Base-by-base conservation (phyloP, 768 basidiomycete species). In the Dioszegia hungarica region DNA sequence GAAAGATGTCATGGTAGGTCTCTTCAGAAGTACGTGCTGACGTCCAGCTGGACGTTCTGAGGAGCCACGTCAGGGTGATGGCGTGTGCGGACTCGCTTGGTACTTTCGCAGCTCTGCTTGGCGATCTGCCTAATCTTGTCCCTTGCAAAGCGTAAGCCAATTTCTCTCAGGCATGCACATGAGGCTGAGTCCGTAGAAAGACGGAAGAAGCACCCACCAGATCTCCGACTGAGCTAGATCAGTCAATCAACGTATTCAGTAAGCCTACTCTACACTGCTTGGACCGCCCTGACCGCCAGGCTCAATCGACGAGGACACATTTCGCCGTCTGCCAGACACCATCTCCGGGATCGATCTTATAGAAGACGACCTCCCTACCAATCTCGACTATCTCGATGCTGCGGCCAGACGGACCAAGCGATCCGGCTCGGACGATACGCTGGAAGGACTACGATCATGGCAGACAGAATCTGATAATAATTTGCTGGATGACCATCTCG, bases 301-400 rank as follows among this genome's bases (percentile, higher is more conserved):
- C 36, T 77, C 74, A 24, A 78, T 95, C 33, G 91, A 94, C 53
- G 86, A 91, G 55, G 76, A 86, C 33, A 89, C 91, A 1, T 95
- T 94, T 78, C 82, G 79, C 47, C 79, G 78, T 39, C 70, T 85
- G 6, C 90, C 90, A 1, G 86, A 90, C 62, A 79, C 94, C 38
- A 86, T 87, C 20, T 82, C 84, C 10, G 82, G 85, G 9, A 85
- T 89, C 14, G 94, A 97, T 75, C 85, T 95, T 84, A 86, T 98
- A 55, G 79, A 80, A 29, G 94, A 98, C 66, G 92, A 98, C 72
- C 79, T 98, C 9, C 94, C 94, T 0, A 87, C 81, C 20, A 94
- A 98, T 73, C 77, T 81, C 44, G 89, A 92, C 68, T 98, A 93
- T 68, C 79, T 98, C 43, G 89, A 91, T 62, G 83, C 82, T 50